Evolutionary conservation across 305 asterid species (phyloP).

Genomic region (Ilex paraguariensis): DNA sequence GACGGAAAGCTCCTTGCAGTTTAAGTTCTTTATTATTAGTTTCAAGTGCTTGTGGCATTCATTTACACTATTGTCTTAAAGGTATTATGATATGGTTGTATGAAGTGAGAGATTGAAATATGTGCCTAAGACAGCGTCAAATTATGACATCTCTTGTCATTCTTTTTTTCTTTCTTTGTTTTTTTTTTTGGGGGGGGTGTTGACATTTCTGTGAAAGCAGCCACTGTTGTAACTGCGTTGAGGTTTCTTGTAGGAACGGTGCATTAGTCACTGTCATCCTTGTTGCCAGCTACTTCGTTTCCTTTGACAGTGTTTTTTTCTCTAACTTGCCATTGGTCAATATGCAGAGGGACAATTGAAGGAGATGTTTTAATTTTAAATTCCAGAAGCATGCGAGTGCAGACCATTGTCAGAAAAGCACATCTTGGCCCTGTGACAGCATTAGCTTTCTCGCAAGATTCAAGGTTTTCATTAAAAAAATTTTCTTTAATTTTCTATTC

Average conservation of each 20-base stretch:
- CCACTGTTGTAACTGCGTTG: too few relatives aligned
- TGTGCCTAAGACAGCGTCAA: too few relatives aligned
- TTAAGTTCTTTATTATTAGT: conserved; percentile 34
- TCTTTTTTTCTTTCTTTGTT: too few relatives aligned
- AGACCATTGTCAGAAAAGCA: conserved; percentile 59
- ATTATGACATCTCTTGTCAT: too few relatives aligned
- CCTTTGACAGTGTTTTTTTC: too few relatives aligned
- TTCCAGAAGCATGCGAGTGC: conserved; percentile 50
- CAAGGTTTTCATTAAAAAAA: conserved; percentile 45
- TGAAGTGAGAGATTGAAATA: too few relatives aligned
- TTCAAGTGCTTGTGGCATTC: not conserved
- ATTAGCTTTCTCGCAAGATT: conserved; percentile 70
- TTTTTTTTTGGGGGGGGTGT: too few relatives aligned
- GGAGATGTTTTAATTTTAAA: conserved; percentile 62
- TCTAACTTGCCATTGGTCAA: conserved; percentile 9
- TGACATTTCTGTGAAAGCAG: too few relatives aligned
- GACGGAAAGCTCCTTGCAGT: conserved; percentile 82
- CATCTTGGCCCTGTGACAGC: conserved; percentile 90
- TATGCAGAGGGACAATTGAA: conserved; percentile 79
- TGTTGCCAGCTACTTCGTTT: too few relatives aligned
- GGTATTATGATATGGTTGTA: not conserved
- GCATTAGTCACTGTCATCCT: too few relatives aligned
- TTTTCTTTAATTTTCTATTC: not conserved
- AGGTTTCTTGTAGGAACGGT: too few relatives aligned
- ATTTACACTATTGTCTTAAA: not conserved